Evolutionary conservation across 2,329 filamentous ascomycete species (phyloP), one percentile per base, ranked within the genome.

Genomic region (Elsinoe batatas): DNA sequence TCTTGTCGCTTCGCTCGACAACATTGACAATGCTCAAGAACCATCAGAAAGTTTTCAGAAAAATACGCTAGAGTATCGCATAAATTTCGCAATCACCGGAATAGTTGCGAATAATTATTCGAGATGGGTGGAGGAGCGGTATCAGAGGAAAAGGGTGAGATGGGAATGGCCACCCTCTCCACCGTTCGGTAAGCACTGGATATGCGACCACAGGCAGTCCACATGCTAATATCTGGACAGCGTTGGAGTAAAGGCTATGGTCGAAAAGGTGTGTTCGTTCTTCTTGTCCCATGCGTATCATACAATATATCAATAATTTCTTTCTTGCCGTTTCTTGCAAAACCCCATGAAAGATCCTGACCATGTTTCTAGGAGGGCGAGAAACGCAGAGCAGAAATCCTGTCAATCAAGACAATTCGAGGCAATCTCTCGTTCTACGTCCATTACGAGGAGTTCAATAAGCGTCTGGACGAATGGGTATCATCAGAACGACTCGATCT

Each of bases 361-460:
- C 38, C 15, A 15, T n/a, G 13, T 13, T 12, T 49, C 15, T 63
- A 84, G 81, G 81, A 95, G 70, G 89, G 89, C 58, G 84, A 91
- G 65, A 80, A 87, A 59, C 85, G 93, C 64, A 90, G 93, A 73
- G 93, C 93, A 64, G 93, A 98, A 70, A 95, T 98, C 60, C 76
- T 98, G n/a, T 93, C 89, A 58, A 94, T 97, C 63, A 85, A 88
- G 66, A 88, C 91, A 58, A 87, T 88, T 18, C 94, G 94, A 71
- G 91, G 88, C 65, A 85, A 87, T 13, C 85, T 88, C 37, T 87
- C 88, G 56, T 96, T 91, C 67, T 96, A 96, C 71, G 94, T 95
- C 65, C 95, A 97, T 70, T 97, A 96, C 69, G 89, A 95, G 67
- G 94, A 95, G 66, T 97, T 96, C 80, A 97, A 97, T 74, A 97